Evolutionary conservation across 2,329 filamentous ascomycete species (phyloP).

Genomic region (Cytospora piceicola): DNA sequence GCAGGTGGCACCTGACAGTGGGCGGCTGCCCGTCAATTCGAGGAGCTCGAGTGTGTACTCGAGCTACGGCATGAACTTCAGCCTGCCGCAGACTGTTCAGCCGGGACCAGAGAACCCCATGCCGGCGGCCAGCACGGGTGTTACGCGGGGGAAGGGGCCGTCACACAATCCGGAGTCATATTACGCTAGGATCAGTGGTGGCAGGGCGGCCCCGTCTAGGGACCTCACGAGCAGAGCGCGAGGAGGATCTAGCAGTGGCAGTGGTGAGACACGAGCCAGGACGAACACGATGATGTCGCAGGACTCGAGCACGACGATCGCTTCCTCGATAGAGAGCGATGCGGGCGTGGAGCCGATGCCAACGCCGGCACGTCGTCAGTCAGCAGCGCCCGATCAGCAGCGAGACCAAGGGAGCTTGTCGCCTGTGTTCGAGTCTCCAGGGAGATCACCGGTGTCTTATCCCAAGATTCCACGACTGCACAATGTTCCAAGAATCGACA

Average conservation of each 20-base stretch:
- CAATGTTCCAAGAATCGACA: not conserved
- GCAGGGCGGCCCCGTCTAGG: constrained; percentile 5
- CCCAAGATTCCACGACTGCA: constrained; percentile 32
- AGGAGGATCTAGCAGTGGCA: constrained; percentile 14
- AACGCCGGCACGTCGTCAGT: constrained; percentile 9
- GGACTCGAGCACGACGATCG: constrained; percentile 47
- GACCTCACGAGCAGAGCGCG: constrained; percentile 24
- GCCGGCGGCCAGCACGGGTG: constrained; percentile 26
- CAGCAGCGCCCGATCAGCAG: not conserved
- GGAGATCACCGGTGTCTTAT: constrained; percentile 41
- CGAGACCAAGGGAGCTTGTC: constrained; percentile 45
- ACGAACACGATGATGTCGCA: constrained; percentile 36
- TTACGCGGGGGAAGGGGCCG: not conserved
- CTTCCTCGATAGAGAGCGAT: constrained; percentile 33
- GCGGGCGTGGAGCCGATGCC: constrained; percentile 24
- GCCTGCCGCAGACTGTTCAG: constrained; percentile 33
- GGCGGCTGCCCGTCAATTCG: constrained; percentile 30
- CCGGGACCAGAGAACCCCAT: constrained; percentile 32
- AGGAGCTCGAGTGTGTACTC: constrained; percentile 46
- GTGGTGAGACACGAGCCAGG: constrained; percentile 8
- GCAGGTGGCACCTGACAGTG: constrained; percentile 27
- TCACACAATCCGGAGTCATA: constrained; percentile 16
- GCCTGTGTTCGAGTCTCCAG: constrained; percentile 54
- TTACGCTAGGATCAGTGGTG: constrained; percentile 3
- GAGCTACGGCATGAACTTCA: constrained; percentile 34